Evolutionary conservation across 2,329 filamentous ascomycete species (phyloP).

Genomic region (Diaporthe eres): DNA sequence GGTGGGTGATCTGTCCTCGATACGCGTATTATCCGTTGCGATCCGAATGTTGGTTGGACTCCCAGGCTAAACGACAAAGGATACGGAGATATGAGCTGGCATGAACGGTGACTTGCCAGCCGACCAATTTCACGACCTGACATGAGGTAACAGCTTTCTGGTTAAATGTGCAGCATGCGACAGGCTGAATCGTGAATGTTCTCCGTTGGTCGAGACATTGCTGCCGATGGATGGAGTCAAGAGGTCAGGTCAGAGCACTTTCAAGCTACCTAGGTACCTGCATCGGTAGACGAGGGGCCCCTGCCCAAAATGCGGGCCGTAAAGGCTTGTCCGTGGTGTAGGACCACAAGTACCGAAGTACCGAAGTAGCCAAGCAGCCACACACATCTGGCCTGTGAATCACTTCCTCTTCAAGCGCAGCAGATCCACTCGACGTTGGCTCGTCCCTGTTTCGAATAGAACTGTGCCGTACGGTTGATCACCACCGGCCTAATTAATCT

Average conservation of each 20-base stretch:
- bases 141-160: not conserved
- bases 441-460: conserved; percentile 22
- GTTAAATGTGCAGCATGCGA: not conserved
- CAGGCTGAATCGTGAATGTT: not conserved
- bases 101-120: not conserved
- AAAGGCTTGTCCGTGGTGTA: not conserved
- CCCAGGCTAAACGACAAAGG: not conserved
- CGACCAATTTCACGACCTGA: not conserved
- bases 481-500: not conserved
- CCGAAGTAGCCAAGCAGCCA: not conserved
- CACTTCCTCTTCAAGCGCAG: conserved; percentile 12
- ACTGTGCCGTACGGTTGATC: not conserved
- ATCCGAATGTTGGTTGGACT: not conserved
- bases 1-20: too few species aligned
- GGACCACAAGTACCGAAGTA: not conserved
- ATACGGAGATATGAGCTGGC: not conserved
- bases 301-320: not conserved
- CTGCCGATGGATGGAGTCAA: not conserved
- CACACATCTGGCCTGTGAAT: conserved; percentile 1
- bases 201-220: not conserved
- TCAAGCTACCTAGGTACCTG: not conserved
- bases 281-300: not conserved
- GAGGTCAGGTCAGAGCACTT: not conserved
- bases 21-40: not conserved
- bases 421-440: not conserved